phyloP scores from a whole-genome alignment of 1,284 basidiomycete genomes.

The Volvariella volvacea region DNA sequence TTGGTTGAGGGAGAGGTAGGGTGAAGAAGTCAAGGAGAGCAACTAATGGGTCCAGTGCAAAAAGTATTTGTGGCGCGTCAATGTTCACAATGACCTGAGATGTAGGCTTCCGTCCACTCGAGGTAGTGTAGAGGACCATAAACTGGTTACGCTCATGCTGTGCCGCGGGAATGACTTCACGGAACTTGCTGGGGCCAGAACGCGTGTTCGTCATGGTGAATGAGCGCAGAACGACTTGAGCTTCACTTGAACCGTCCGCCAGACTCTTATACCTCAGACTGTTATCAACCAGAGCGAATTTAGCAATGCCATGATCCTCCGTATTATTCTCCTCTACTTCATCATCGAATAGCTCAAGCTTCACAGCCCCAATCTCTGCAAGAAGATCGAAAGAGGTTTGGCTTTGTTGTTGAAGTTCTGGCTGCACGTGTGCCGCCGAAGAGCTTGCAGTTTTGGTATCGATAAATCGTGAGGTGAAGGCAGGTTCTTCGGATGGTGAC shows the following conservation, averaged over 20 bases:
- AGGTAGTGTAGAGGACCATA: conserved; percentile 86
- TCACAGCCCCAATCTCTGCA: conserved; percentile 71
- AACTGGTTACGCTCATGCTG: conserved; percentile 90
- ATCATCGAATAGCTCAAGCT: conserved; percentile 87
- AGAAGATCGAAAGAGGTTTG: conserved; percentile 76
- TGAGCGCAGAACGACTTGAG: conserved; percentile 83
- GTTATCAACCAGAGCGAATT: conserved; percentile 80
- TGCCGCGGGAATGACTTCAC: conserved; percentile 93
- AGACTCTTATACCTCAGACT: conserved; percentile 80
- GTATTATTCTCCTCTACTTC: conserved; percentile 58
- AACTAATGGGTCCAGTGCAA: conserved; percentile 91
- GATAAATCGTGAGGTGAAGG: conserved; percentile 4
- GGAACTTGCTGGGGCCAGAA: conserved; percentile 78
- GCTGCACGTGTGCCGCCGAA: conserved; percentile 42
- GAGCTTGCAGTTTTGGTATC: background rate
- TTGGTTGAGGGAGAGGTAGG: conserved; percentile 43
- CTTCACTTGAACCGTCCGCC: conserved; percentile 80
- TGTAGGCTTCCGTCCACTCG: conserved; percentile 51
- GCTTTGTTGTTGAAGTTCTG: conserved; percentile 41
- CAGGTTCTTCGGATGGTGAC: conserved; percentile 29
- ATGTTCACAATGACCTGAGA: conserved; percentile 82
- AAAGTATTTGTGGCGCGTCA: conserved; percentile 91
- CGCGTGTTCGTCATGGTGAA: conserved; percentile 90
- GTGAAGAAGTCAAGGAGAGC: conserved; percentile 84
- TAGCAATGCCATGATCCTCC: conserved; percentile 77